phyloP scores from a whole-genome alignment of 2,329 filamentous ascomycete species.

The Fusarium chaquense region DNA sequence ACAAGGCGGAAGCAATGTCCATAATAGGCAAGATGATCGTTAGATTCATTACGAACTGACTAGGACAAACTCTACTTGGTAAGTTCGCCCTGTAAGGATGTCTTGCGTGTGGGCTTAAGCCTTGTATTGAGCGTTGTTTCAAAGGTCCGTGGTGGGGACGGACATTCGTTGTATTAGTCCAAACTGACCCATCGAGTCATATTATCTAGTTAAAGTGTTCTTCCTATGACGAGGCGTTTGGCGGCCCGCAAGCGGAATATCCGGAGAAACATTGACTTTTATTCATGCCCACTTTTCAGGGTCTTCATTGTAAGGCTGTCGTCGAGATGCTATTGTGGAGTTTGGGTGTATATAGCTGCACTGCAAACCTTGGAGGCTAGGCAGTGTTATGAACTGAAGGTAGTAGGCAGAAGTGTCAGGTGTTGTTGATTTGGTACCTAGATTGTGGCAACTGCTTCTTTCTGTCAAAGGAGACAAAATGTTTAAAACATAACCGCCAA shows the following conservation, averaged over 20 bases:
- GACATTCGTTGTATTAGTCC: background rate
- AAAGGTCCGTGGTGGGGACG: constrained; percentile 3
- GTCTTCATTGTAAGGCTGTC: background rate
- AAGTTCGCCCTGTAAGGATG: constrained; percentile 1
- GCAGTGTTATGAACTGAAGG: background rate
- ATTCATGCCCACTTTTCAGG: background rate
- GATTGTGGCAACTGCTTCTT: background rate
- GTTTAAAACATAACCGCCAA: background rate
- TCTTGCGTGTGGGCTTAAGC: background rate
- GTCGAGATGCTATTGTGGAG: background rate
- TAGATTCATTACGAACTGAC: background rate
- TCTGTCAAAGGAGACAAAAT: background rate
- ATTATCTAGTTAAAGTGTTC: background rate
- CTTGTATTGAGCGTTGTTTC: constrained; percentile 1
- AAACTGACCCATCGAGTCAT: background rate
- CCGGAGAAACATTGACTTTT: background rate
- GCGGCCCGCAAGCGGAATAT: background rate
- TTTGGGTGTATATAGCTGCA: background rate
- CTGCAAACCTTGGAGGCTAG: background rate
- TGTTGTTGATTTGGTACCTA: background rate
- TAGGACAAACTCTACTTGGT: background rate
- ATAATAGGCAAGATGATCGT: background rate
- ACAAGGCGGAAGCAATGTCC: background rate
- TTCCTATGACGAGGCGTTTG: background rate
- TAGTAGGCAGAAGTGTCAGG: rapidly evolving